phyloP scores from a whole-genome alignment of 2,329 filamentous ascomycete genomes.

The Pyricularia sp. region DNA sequence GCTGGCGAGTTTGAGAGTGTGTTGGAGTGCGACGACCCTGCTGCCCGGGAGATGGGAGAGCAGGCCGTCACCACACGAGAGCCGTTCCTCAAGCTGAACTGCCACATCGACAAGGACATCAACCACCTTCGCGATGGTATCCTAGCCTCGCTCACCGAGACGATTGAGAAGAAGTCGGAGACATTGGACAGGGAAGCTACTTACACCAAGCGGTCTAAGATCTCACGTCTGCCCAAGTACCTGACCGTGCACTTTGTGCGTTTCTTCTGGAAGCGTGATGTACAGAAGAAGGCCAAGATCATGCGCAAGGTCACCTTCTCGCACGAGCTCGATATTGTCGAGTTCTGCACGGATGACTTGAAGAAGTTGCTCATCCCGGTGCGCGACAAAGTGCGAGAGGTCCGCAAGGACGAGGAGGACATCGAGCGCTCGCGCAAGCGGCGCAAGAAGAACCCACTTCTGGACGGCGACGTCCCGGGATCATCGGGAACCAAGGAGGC shows the following conservation, averaged over 20 bases:
- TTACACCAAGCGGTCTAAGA: slow-evolving; percentile 86
- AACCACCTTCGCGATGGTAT: slow-evolving; percentile 91
- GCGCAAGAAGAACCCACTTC: slow-evolving; percentile 50
- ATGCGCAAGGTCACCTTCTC: slow-evolving; percentile 98
- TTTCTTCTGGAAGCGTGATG: slow-evolving; percentile 94
- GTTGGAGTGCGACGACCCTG: slow-evolving; percentile 72
- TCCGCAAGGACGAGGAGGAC: slow-evolving; percentile 90
- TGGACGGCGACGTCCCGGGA: slow-evolving; percentile 20
- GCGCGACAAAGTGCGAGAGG: slow-evolving; percentile 90
- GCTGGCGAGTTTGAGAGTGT: slow-evolving; percentile 65
- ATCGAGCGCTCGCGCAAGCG: slow-evolving; percentile 84
- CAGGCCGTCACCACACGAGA: slow-evolving; percentile 55
- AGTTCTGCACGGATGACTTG: slow-evolving; percentile 89
- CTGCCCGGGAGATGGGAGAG: slow-evolving; percentile 63
- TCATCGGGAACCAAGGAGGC: slow-evolving; percentile 1
- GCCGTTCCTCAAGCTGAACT: slow-evolving; percentile 82
- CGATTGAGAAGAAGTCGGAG: slow-evolving; percentile 80
- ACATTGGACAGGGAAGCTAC: slow-evolving; percentile 62
- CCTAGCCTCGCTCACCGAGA: slow-evolving; percentile 65
- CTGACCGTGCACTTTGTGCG: slow-evolving; percentile 94
- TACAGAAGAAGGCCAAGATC: slow-evolving; percentile 98
- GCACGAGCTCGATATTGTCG: slow-evolving; percentile 79
- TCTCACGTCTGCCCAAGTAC: slow-evolving; percentile 85
- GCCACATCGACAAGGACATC: slow-evolving; percentile 76
- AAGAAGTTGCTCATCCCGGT: slow-evolving; percentile 74